Evolutionary conservation across 257 asterid species (phyloP).

Genomic region (Salvia splendens): DNA sequence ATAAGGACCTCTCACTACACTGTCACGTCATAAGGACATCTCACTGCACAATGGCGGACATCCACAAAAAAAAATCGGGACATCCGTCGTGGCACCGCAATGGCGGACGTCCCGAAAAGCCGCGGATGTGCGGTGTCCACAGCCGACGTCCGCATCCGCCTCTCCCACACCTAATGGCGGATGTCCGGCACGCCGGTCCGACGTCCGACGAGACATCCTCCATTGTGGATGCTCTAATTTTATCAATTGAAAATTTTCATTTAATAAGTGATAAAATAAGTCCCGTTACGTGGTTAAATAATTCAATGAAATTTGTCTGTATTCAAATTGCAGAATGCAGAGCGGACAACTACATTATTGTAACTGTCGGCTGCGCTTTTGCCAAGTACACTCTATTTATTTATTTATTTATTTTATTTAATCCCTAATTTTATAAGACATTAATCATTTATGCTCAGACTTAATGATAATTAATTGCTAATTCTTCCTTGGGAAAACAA

Average conservation of each 20-base stretch:
- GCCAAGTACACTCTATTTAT: constrained; percentile 22
- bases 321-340: constrained; percentile 39
- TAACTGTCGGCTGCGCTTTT: constrained; percentile 51
- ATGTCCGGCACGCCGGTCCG: too few species aligned
- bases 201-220: too few species aligned
- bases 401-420: constrained; percentile 28
- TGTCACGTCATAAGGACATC: too few species aligned
- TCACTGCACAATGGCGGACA: too few species aligned
- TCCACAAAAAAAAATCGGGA: too few species aligned
- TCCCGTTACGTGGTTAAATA: constrained; percentile 34
- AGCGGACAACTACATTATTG: constrained; percentile 52
- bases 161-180: too few species aligned
- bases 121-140: too few species aligned
- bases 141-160: too few species aligned
- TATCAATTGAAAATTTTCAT: constrained; percentile 10
- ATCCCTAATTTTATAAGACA: not conserved
- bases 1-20: too few species aligned
- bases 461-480: constrained; percentile 23
- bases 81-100: too few species aligned
- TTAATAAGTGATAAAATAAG: constrained; percentile 22
- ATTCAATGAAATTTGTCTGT: constrained; percentile 38
- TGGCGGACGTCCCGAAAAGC: too few species aligned
- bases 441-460: constrained; percentile 39
- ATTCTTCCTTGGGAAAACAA: constrained; percentile 41
- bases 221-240: too few species aligned